Evolutionary conservation across 768 basidiomycete genomes (phyloP).

Genomic region (Tulasnella sp.): DNA sequence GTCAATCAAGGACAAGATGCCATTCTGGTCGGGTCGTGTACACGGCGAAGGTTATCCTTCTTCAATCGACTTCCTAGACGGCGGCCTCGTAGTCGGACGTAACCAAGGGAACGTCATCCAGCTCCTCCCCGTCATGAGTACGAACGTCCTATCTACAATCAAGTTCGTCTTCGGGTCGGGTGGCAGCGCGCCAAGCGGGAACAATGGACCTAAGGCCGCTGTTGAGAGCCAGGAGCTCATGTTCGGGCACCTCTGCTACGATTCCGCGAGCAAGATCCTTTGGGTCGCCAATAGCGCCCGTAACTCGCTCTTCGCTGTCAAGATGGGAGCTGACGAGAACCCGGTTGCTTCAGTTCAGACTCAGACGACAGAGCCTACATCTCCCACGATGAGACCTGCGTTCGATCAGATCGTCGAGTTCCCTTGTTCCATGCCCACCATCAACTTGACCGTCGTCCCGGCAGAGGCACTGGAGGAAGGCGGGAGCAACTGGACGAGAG

Average conservation of each 20-base stretch:
- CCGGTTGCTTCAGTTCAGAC: conserved; percentile 31
- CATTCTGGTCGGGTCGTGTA: conserved; percentile 66
- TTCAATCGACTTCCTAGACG: conserved; percentile 74
- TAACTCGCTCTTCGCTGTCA: conserved; percentile 69
- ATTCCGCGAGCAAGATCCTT: conserved; percentile 71
- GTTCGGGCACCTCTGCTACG: conserved; percentile 82
- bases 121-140: conserved; percentile 62
- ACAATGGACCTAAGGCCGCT: conserved; percentile 3
- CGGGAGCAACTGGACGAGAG: neutral
- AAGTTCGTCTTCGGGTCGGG: conserved; percentile 38
- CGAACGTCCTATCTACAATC: conserved; percentile 62
- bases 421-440: conserved; percentile 69
- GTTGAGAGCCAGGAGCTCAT: conserved; percentile 63
- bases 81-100: conserved; percentile 73
- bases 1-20: conserved; percentile 66
- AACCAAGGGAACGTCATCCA: conserved; percentile 80
- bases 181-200: conserved; percentile 35
- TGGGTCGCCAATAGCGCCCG: conserved; percentile 82
- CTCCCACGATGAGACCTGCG: conserved; percentile 38
- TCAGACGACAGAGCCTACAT: conserved; percentile 41
- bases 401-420: conserved; percentile 81
- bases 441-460: conserved; percentile 80
- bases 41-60: conserved; percentile 73
- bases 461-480: conserved; percentile 63
- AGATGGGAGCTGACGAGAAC: conserved; percentile 39